Evolutionary conservation across 225 moss, liverwort and hornwort species (phyloP).

Genomic region (Marchantia paleacea): DNA sequence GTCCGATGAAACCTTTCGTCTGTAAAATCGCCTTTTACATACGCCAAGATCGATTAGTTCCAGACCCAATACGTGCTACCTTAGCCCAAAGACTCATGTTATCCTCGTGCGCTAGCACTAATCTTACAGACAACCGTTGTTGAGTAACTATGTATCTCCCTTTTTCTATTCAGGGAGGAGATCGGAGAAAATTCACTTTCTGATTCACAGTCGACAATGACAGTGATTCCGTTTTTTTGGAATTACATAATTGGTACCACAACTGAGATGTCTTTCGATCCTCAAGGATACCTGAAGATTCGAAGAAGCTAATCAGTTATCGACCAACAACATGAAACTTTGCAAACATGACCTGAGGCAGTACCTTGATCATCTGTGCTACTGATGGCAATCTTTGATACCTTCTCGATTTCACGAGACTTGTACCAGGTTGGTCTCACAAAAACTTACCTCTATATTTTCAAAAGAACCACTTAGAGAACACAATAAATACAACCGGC

Average conservation of each 20-base stretch:
- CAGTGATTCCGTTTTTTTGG: background rate
- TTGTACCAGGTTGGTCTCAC: background rate
- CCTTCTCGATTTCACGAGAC: background rate
- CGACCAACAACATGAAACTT: background rate
- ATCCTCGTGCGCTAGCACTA: background rate
- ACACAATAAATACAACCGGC: background rate
- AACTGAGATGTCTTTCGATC: background rate
- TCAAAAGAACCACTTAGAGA: background rate
- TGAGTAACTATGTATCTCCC: background rate
- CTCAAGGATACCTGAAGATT: background rate
- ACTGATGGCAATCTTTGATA: background rate
- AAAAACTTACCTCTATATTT: background rate
- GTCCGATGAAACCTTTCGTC: background rate
- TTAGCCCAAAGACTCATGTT: background rate
- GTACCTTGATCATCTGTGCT: background rate
- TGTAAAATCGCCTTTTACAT: background rate
- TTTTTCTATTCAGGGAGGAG: slow-evolving; percentile 20
- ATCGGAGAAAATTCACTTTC: slow-evolving; percentile 5
- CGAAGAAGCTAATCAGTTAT: background rate
- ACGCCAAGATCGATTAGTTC: background rate
- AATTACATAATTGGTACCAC: background rate
- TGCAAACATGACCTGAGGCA: background rate
- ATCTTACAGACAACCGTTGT: background rate
- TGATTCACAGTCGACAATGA: background rate
- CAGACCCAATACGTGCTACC: background rate